A percentile compares a stretch with the other conserved stretches of the same genome.
phyloP scores from a whole-genome alignment of 371 early-diverging fungal species.

The Cokeromyces recurvatus region DNA sequence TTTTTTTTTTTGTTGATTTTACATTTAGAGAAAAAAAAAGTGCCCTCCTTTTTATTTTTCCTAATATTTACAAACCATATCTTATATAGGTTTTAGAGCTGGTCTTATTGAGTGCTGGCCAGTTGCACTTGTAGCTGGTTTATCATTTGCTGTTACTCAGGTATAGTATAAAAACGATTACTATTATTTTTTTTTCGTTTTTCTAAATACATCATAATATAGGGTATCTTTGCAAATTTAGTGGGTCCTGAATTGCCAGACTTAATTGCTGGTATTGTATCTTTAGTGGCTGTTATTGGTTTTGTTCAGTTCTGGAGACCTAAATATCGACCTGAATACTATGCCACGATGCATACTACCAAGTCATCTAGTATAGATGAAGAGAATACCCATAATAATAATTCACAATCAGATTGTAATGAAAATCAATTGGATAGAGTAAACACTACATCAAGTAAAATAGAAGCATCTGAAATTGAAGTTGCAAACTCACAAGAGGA shows the following conservation, averaged over 20 bases:
- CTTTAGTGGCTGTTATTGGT: slow-evolving; percentile 25
- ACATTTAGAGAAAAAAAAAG: neutral
- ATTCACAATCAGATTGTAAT: too few relatives aligned
- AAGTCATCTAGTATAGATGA: slow-evolving; percentile 1
- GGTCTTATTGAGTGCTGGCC: slow-evolving; percentile 50
- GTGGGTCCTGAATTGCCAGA: slow-evolving; percentile 49
- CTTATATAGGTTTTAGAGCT: slow-evolving; percentile 18
- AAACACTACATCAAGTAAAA: neutral
- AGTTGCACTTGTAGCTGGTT: slow-evolving; percentile 32
- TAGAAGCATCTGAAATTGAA: neutral
- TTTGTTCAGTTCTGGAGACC: slow-evolving; percentile 52
- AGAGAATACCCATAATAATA: slow-evolving; percentile 4
- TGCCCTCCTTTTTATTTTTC: neutral
- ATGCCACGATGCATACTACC: slow-evolving; percentile 9
- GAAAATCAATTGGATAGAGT: neutral
- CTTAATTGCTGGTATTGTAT: slow-evolving; percentile 41
- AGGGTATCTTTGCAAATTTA: slow-evolving; percentile 39
- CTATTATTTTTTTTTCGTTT: neutral
- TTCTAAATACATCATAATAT: neutral
- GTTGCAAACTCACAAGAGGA: too few relatives aligned
- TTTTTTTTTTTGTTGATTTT: neutral
- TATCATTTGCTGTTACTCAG: slow-evolving; percentile 45
- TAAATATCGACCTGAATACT: slow-evolving; percentile 34
- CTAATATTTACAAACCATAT: neutral
- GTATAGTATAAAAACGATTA: neutral